A percentile compares a stretch with the other conserved stretches of the same genome.
These are phyloP conservation scores for Penicillium angulare DNA, from an alignment of 495 filamentous ascomycete genomes.

Conservation along the genomic window DNA sequence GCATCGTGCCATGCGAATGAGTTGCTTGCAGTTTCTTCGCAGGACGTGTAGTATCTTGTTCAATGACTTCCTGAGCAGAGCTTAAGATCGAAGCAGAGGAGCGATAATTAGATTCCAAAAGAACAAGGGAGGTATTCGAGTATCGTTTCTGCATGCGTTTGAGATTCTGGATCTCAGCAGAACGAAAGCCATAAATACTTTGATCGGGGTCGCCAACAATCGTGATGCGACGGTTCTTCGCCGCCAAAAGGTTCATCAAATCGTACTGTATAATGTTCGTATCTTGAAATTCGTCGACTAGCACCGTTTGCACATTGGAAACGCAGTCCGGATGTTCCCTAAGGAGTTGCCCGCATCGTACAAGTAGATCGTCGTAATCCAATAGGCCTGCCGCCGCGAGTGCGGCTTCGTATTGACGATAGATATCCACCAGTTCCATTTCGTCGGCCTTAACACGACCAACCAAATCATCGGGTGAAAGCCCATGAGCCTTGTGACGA, in stretches of 20 bases:
- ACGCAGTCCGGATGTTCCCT: conserved; percentile 78
- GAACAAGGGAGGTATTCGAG: conserved; percentile 72
- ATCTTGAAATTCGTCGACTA: conserved; percentile 98
- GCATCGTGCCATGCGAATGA: conserved; percentile 76
- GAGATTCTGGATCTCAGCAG: conserved; percentile 91
- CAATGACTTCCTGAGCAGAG: conserved; percentile 80
- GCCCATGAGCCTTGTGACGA: conserved; percentile 75
- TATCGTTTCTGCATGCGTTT: conserved; percentile 73
- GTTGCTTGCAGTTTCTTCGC: conserved; percentile 77
- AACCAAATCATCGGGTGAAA: conserved; percentile 42
- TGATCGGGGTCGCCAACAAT: conserved; percentile 98
- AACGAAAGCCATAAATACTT: conserved; percentile 98
- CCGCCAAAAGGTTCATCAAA: conserved; percentile 86
- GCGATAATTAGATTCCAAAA: conserved; percentile 94
- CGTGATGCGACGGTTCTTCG: conserved; percentile 70
- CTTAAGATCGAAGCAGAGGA: conserved; percentile 88
- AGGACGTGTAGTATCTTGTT: conserved; percentile 82
- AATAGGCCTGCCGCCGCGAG: conserved; percentile 76
- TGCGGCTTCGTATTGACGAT: conserved; percentile 73
- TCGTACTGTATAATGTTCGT: conserved; percentile 96
- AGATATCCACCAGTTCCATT: conserved; percentile 74
- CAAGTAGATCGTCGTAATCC: conserved; percentile 92
- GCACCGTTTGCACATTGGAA: conserved; percentile 82
- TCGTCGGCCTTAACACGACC: conserved; percentile 50
- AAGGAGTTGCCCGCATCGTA: conserved; percentile 81